phyloP scores from a whole-genome alignment of 2,329 filamentous ascomycete species.

The Penicillium aurantiogriseum region DNA sequence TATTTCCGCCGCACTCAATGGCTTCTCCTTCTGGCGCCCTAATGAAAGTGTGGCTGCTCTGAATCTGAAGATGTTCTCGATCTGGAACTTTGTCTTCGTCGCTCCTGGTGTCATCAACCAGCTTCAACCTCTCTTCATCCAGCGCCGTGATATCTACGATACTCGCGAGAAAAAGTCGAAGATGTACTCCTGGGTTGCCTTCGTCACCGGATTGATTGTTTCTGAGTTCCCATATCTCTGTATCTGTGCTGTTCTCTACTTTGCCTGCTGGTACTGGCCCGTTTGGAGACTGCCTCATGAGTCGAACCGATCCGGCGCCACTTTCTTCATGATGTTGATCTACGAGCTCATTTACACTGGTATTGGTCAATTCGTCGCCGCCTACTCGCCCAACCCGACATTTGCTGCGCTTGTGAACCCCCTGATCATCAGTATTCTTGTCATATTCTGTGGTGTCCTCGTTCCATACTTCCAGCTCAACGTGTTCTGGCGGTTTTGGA shows the following conservation, averaged over 20 bases:
- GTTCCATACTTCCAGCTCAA: slow-evolving; percentile 62
- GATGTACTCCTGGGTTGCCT: slow-evolving; percentile 11
- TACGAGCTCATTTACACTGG: slow-evolving; percentile 70
- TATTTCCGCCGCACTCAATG: slow-evolving; percentile 6
- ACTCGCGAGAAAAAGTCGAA: slow-evolving; percentile 11
- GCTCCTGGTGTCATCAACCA: slow-evolving; percentile 13
- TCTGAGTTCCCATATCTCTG: slow-evolving; percentile 11
- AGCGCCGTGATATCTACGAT: slow-evolving; percentile 11
- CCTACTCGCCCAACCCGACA: slow-evolving; percentile 65
- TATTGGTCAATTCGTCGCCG: slow-evolving; percentile 77
- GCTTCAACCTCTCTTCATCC: slow-evolving; percentile 10
- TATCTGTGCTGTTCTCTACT: slow-evolving; percentile 11
- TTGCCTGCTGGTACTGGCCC: slow-evolving; percentile 48
- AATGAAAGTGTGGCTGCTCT: slow-evolving; percentile 2
- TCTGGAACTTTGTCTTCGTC: slow-evolving; percentile 12
- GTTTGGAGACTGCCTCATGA: slow-evolving; percentile 64
- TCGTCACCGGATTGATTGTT: slow-evolving; percentile 8
- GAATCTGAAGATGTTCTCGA: slow-evolving; percentile 12
- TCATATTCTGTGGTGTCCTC: slow-evolving; percentile 69
- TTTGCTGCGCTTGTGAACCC: slow-evolving; percentile 74
- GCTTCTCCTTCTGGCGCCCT: slow-evolving; percentile 11
- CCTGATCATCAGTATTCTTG: slow-evolving; percentile 71
- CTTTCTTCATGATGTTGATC: slow-evolving; percentile 70
- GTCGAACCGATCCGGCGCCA: slow-evolving; percentile 42
- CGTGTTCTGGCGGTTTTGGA: slow-evolving; percentile 68